Percentiles rank a stretch among this genome's conserved stretches.
Evolutionary conservation across 106 monocot species (phyloP).

Genomic region (Dioscorea dumetorum): DNA sequence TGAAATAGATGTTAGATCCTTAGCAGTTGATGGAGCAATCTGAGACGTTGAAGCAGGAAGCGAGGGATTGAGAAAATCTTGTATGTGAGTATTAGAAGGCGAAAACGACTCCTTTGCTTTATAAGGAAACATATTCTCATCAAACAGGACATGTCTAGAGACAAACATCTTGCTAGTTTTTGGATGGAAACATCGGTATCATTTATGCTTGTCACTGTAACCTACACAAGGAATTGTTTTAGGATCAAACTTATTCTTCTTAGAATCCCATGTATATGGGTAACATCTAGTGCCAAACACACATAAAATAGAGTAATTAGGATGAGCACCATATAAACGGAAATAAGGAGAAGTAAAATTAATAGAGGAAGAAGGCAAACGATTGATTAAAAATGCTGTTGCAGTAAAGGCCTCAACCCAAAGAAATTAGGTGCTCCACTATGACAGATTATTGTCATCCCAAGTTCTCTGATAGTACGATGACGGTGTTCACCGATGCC

Average conservation of each 20-base stretch:
- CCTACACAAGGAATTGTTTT: not conserved
- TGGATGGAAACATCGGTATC: not conserved
- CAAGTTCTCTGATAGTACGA: not conserved
- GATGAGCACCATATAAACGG: not conserved
- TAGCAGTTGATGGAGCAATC: not conserved
- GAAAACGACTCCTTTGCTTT: not conserved
- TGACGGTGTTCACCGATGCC: not conserved
- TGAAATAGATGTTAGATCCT: too few species aligned
- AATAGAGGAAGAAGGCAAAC: not conserved
- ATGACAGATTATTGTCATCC: not conserved
- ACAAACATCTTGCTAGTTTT: not conserved
- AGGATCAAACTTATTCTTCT: not conserved
- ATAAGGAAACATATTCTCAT: not conserved
- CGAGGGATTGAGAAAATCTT: not conserved
- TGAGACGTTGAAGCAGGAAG: not conserved
- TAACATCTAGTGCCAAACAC: not conserved
- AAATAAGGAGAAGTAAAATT: not conserved
- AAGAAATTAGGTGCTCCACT: not conserved
- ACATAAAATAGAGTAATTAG: not conserved
- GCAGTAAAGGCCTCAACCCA: not conserved
- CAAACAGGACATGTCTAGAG: not conserved
- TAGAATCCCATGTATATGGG: not conserved
- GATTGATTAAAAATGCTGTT: not conserved
- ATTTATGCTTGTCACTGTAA: not conserved
- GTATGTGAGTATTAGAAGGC: not conserved